Base-by-base conservation (phyloP, 2,329 filamentous ascomycete species). In the Canariomyces notabilis region DNA sequence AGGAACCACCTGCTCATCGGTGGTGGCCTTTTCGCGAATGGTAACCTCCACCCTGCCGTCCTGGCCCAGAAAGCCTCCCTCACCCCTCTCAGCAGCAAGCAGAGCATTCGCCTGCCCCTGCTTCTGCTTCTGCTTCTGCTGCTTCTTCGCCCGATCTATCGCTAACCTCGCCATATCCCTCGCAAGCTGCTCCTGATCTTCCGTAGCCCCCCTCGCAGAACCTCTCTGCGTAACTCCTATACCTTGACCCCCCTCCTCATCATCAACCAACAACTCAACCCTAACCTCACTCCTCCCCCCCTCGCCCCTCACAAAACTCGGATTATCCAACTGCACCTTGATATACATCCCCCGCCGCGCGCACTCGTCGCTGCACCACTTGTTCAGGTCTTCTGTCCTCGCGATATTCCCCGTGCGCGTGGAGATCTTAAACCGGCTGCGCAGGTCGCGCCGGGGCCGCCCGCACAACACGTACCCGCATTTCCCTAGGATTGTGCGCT, bases 381-480 rank as follows among this genome's bases (percentile, higher is more conserved):
- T 85, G 67, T 93, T 87, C 14, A 90, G 66, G 59, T 88, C 81
- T 54, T 81, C 79, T 43, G 76, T 79, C 49, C 80, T 76, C 20
- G 94, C 81, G 38, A 95, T 84, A 52, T 75, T 76, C 75, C 11
- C 65, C 69, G 64, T 63, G 71, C 51, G 61, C 68, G 48, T 69
- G 67, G 69, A 6, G 22, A 93, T 74, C 60, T 86, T 84, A 69
- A 82, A 90, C 53, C 80, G 79, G 14, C 80, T 82, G 1, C 74
- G 76, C 9, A 72, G 49, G 4, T 44, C 72, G 23, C 75, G 72
- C 32, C 81, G 82, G n/a, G 49, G 37, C 3, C 48, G 44, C 14
- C 46, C 37, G 64, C 93, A 98, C 21, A 97, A 74, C 0, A 79
- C 74, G 63, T 96, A 97, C 1, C 89, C 93, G 67, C 93, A 98